Base-by-base conservation (phyloP, 257 asterid genomes). In the Schizonepeta tenuifolia region DNA sequence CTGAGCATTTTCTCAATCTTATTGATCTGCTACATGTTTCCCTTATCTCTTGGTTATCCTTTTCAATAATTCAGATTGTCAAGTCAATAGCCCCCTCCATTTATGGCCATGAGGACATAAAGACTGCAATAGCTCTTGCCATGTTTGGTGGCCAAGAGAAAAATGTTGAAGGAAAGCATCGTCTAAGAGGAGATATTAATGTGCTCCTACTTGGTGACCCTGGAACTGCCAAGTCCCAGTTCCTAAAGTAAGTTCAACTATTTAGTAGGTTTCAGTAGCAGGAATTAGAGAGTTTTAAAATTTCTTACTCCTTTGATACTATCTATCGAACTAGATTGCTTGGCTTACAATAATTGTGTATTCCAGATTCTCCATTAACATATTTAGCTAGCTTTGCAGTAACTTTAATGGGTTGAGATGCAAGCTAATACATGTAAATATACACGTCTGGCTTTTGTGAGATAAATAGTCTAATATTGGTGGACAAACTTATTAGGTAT, bases 111-210 rank as follows among this genome's bases (percentile, higher is more conserved):
- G 99, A 90, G 79, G 98, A 95, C 80, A 92, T 95, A 81, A 95
- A 95, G 80, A 92, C 97, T 75, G 99, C 97, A 72, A 65, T 95
- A 75, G 93, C 99, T 67, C 96, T 95, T 76, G 99, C 99, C 54
- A 90, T 92, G 96, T 92, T 95, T 83, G 98, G 99, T 41, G 98
- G 97, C 67, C 99, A 95, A 81, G 99, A 92, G 86, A 95, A 95
- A 77, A 88, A 86, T 84, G 98, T 90, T 72, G 83, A 90, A 77
- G 99, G 99, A 72, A 95, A 95, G 75, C 98, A 92, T 50, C 86
- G 98, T 73, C 80, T 95, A 14, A 80, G 98, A 46, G 99, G 99
- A 59, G 99, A 92, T 84, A 90, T 95, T 70, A 95, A 92, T 78
- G 92, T 95, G 36, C 97, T 95, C 81, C 87, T 95, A 74, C 80